Base-by-base conservation (phyloP, 2,329 filamentous ascomycete genomes). In the Grosmannia serpens region DNA sequence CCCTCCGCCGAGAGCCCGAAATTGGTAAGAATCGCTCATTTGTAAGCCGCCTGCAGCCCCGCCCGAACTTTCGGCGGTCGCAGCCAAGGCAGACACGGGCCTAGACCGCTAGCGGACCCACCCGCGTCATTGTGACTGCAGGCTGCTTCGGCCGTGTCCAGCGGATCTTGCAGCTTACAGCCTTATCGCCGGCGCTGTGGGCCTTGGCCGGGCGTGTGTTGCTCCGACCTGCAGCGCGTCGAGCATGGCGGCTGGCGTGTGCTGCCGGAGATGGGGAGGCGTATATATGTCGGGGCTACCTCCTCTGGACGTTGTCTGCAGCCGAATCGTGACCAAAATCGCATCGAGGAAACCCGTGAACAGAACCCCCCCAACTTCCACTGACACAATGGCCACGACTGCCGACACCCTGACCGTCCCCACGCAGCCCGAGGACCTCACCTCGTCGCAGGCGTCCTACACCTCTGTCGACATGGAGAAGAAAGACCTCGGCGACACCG, bases 391-490 rank as follows among this genome's bases (percentile, higher is more conserved):
- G 57, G 33, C 46, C 27, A 22, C 52, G 1, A 15, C 51, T 20
- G 13, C 50, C 33, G 49, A 20, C 22, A 22, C 15, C 22, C 51
- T 54, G 38, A 51, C 29, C 7, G 35, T n/a, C 1, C 56, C 57
- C 9, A 20, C 4, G 13, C 33, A 27, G 17, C 4, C 29, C 2
- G 29, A 11, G 8, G 50, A 24, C 11, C 13, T 54, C 7, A 20
- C 38, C 13, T 62, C 61, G 4, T 62, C 61, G 3, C 60, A 56
- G 29, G 56, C 55, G 0, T 62, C 61, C 2, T 61, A 61, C 50
- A 56, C 33, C 9, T 61, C 61, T 2, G 46, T n/a, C 11, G 61
- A 62, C 35, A 13, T 54, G 15, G 61, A 62, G 29, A 62, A 62
- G 61, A 57, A 26, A 4, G 56, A 55, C 33, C 26, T 24, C 29